Conservation (phyloP, 192 early-diverging fungal species). For the Rhizoclosmatium globosum region DNA sequence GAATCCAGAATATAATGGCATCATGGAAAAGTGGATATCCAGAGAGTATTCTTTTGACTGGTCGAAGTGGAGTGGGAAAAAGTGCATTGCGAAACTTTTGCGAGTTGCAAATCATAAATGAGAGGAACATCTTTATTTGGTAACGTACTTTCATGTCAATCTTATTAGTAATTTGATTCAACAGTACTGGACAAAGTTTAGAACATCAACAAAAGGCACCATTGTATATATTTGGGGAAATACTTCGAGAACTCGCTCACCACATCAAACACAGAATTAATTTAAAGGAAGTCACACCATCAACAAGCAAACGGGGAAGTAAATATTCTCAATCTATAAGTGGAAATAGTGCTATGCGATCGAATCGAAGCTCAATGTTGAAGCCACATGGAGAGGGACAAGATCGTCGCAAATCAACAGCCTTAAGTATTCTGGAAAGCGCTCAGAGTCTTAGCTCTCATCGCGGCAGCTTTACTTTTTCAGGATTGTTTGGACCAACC, state of each 20-base stretch:
- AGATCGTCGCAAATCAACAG: conserved; percentile 22
- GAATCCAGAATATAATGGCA: conserved; percentile 9
- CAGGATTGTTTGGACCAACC: background rate
- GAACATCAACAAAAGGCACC: conserved; percentile 37
- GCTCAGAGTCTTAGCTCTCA: conserved; percentile 1
- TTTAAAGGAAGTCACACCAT: conserved; percentile 18
- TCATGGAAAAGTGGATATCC: background rate
- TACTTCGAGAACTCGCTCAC: conserved; percentile 29
- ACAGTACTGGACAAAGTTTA: conserved; percentile 25
- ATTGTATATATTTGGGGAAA: conserved; percentile 31
- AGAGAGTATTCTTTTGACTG: conserved; percentile 21
- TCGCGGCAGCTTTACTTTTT: background rate
- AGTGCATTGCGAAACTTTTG: conserved; percentile 11
- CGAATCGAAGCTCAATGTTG: conserved; percentile 9
- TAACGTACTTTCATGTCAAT: background rate
- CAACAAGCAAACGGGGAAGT: conserved; percentile 18
- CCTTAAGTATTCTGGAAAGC: conserved; percentile 30
- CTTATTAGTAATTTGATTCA: background rate
- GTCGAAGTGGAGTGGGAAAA: conserved; percentile 36
- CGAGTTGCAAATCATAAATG: conserved; percentile 3
- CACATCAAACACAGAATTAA: conserved; percentile 22
- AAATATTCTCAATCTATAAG: background rate
- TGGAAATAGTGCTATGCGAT: background rate
- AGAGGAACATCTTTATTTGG: conserved; percentile 11
- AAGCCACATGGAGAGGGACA: background rate